Base-by-base conservation (phyloP, 2,329 filamentous ascomycete species). In the Tolypocladium sp. region DNA sequence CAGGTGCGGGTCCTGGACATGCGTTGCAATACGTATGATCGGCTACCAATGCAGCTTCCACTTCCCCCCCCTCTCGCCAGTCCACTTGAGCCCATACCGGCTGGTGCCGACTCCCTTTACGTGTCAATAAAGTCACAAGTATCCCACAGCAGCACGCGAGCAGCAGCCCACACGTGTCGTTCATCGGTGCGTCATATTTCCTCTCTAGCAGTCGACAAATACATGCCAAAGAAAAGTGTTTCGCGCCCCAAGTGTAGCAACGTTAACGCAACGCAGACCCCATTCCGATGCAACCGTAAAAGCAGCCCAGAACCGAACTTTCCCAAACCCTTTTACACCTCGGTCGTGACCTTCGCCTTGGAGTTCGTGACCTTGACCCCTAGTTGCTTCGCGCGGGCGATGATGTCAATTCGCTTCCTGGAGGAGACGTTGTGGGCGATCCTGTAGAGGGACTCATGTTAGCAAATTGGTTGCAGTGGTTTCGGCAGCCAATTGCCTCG, bases 301-400 rank as follows among this genome's bases (percentile, higher is more conserved):
- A 58, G 60, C 51, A 58, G 57, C 56, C 52, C 51, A 52, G 59
- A 59, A 41, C 57, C 37, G 22, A 33, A 51, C 38, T 53, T 49
- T 35, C 57, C 33, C 25, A 55, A 37, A 27, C 49, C 52, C 27
- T 66, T 74, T 85, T 86, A 89, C 74, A 88, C 83, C 87, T 99
- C 94, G 71, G 92, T 96, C 73, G 93, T 96, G 79, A 99, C 89
- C 86, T 93, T 95, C 76, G 92, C 94, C 90, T 97, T 96, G 81
- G 91, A 80, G 86, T 99, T 99, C 77, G 94, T 99, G 79, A 99
- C 93, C 90, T 99, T 99, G 78, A 99, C 94, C 76, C 92, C 91
- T 75, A 99, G 83, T 81, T 96, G 89, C 90, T 97, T 97, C 68
- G 94, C 94, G 79, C 93, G 90, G 75, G 91, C 85, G 74, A 99